phyloP scores from a whole-genome alignment of 202 grass and related monocot species.

The Zoysia matrella region DNA sequence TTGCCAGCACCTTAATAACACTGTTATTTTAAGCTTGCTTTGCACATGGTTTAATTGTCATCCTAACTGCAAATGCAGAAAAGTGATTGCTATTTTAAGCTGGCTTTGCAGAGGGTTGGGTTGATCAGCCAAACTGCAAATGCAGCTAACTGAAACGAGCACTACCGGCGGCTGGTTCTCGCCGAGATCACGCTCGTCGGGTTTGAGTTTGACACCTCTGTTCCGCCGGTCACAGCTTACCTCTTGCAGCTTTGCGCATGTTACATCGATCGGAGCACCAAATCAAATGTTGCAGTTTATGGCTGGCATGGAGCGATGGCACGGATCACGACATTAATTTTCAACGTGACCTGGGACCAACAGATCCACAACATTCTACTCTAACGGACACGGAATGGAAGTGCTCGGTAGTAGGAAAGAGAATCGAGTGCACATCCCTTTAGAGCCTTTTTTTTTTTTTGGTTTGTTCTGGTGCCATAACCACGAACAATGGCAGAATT shows the following conservation, averaged over 20 bases:
- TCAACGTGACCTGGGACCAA: neutral
- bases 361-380: neutral
- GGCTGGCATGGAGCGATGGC: neutral
- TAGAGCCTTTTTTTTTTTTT: neutral
- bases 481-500: neutral
- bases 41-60: too few species aligned
- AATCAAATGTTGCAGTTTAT: neutral
- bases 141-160: neutral
- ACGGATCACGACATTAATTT: neutral
- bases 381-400: neutral
- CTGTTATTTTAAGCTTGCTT: too few species aligned
- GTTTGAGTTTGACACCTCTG: neutral
- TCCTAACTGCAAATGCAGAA: too few species aligned
- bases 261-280: neutral
- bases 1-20: too few species aligned
- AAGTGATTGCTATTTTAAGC: neutral
- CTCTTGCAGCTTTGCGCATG: neutral
- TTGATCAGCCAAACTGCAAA: neutral
- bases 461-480: neutral
- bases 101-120: neutral
- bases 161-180: neutral
- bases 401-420: slow-evolving; percentile 16
- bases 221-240: neutral
- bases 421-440: slow-evolving; percentile 24
- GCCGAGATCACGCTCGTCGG: neutral